Percentiles rank a stretch among this genome's conserved stretches.
These are phyloP conservation scores for Cutaneotrichosporon sp. DNA, from an alignment of 1,284 basidiomycete species.

Conservation along the genomic window DNA sequence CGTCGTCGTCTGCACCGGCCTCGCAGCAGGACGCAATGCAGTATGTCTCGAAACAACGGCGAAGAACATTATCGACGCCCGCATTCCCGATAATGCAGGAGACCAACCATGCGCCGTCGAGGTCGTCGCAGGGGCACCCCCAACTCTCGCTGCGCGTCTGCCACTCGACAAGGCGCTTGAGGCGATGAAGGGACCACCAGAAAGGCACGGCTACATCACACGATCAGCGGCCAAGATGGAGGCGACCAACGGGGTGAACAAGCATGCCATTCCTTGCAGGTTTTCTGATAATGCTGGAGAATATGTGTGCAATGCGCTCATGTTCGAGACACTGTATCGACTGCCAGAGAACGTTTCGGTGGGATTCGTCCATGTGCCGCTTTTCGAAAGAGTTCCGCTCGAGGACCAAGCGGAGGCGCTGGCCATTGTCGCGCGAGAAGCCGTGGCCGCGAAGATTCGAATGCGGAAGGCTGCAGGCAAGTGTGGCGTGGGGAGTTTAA, in stretches of 20 bases:
- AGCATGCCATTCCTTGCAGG: slow-evolving; percentile 5
- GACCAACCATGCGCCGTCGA: slow-evolving; percentile 5
- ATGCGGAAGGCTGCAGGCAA: background rate
- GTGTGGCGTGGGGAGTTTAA: too few relatives aligned
- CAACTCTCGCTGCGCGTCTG: slow-evolving; percentile 6
- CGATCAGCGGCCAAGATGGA: too few relatives aligned
- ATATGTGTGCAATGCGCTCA: slow-evolving; percentile 19
- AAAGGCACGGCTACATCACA: too few relatives aligned
- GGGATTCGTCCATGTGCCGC: slow-evolving; percentile 18
- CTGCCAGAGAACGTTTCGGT: background rate
- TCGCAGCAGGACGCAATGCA: slow-evolving; percentile 7
- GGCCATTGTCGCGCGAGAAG: slow-evolving; percentile 8
- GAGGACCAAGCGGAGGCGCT: slow-evolving; percentile 13
- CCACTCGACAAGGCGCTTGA: background rate
- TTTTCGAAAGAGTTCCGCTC: background rate
- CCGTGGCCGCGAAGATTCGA: background rate
- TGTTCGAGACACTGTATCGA: slow-evolving; percentile 10
- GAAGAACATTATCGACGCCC: slow-evolving; percentile 10
- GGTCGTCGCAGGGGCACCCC: slow-evolving; percentile 4
- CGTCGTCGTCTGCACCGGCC: slow-evolving; percentile 12
- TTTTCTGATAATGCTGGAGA: slow-evolving; percentile 10
- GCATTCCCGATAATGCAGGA: slow-evolving; percentile 17
- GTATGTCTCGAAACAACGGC: slow-evolving; percentile 14
- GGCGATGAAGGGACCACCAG: slow-evolving; percentile 4
- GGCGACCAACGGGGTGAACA: background rate